Evolutionary conservation across 208 protist species (phyloP).

Genomic region (Leishmania lainsoni): DNA sequence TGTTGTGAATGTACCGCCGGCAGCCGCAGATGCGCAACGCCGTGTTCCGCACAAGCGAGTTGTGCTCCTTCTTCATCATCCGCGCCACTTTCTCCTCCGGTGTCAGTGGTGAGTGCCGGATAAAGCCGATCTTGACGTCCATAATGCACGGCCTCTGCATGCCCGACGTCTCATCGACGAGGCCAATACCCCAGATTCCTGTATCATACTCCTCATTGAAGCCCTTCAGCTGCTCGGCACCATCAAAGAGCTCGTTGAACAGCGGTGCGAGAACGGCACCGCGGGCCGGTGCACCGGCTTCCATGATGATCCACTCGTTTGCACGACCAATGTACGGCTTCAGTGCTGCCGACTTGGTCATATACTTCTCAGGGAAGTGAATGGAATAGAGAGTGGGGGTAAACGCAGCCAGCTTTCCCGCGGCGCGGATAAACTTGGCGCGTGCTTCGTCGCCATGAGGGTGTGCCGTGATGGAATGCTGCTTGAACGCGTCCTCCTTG

Average conservation of each 20-base stretch:
- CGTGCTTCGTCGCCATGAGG: slow-evolving; percentile 6
- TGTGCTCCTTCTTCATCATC: slow-evolving; percentile 49
- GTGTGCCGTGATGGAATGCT: neutral
- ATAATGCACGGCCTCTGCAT: slow-evolving; percentile 57
- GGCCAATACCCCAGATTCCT: slow-evolving; percentile 50
- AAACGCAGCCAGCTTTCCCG: slow-evolving; percentile 23
- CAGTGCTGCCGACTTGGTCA: slow-evolving; percentile 19
- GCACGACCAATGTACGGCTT: slow-evolving; percentile 6
- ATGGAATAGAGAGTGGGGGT: slow-evolving; percentile 23
- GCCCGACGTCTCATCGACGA: slow-evolving; percentile 60
- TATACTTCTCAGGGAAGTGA: slow-evolving; percentile 31
- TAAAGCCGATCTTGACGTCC: slow-evolving; percentile 77
- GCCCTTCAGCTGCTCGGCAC: slow-evolving; percentile 25
- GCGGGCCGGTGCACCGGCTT: slow-evolving; percentile 26
- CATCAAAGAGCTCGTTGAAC: slow-evolving; percentile 46
- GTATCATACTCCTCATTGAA: slow-evolving; percentile 48
- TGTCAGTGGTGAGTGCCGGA: slow-evolving; percentile 75
- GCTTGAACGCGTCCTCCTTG: slow-evolving; percentile 2
- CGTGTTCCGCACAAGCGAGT: slow-evolving; percentile 39
- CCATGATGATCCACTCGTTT: slow-evolving; percentile 39
- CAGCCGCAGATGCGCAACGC: slow-evolving; percentile 66
- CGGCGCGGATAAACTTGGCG: slow-evolving; percentile 25
- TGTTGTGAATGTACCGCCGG: slow-evolving; percentile 23
- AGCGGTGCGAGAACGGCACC: slow-evolving; percentile 15
- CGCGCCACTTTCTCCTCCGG: slow-evolving; percentile 50